Evolutionary conservation across 306 rosid species (phyloP), one percentile per base, ranked within the genome.

Genomic region (Arachis stenosperma): DNA sequence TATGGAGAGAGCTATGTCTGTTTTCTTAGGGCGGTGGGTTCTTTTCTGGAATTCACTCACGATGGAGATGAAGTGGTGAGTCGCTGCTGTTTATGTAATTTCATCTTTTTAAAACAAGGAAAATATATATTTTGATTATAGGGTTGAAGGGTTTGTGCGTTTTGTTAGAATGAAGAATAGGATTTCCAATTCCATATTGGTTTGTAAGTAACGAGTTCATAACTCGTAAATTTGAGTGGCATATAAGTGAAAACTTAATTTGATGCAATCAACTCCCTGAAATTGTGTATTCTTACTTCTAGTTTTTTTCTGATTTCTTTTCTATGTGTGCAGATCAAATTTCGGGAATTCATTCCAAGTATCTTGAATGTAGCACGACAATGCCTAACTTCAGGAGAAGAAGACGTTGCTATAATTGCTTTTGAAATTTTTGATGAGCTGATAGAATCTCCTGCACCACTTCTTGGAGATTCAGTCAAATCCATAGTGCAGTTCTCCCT

Each of bases 361-460:
- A 95, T 95, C 86, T 81, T 95, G 80, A 85, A 90, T 82, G 97
- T 90, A 75, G 82, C 99, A 36, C 88, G 99, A 47, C 99, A 90
- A 60, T 91, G 98, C 90, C 97, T 95, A 79, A 93, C 98, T 48
- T 84, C 96, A 1, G 99, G 99, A 11, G 99, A 95, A 67, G 99
- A 95, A 83, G 99, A 91, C 67, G 92, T 95, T 75, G 99, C 98
- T 65, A 78, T 95, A 77, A 74, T 95, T 78, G 99, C 97, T 73
- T 95, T 95, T 85, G 98, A 95, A 84, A 95, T 95, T 69, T 95
- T 95, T 71, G 99, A 95, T 70, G 98, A 95, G 86, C 78, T 95
- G 78, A 95, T 95, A 81, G 99, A 95, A 86, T 95, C 98, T 79
- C 99, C 99, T 37, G 98, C 97, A 14, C 99, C 99, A 29, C 96